Evolutionary conservation across 305 asterid genomes (phyloP), one percentile per base, ranked within the genome.

Genomic region (Rubia tinctorum): DNA sequence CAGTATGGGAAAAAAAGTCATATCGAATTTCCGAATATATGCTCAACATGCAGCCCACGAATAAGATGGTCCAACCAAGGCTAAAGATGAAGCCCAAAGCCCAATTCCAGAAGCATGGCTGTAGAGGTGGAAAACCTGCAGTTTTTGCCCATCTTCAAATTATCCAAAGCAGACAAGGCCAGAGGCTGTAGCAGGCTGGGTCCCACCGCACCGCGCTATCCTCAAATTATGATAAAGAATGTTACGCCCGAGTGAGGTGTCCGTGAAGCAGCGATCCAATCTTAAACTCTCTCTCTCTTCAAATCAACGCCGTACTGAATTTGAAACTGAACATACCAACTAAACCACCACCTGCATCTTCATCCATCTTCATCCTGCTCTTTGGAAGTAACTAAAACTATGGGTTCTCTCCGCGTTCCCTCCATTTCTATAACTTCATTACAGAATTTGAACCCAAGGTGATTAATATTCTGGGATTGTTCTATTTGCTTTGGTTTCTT

Each of bases 401-500:
- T 82, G 85, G 71, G 17, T 56, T 65, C 77, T 25, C 66, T 82
- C 34, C 58, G 75, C 2, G 77, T 73, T 71, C 58, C 68, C 34
- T 69, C 80, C 2, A 4, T 76, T 14, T 34, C 78, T 18, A 42
- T 71, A 60, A 73, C 73, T 5, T 66, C 66, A 27, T 68, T 73
- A 22, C 80, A 27, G 66, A 61, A 20, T 37, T 12, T 42, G 64
- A 44, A 39, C 39, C 17, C 39, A 71, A 80, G 77, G 83, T 79
- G 27, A 30, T 22, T 63, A 0, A 1, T 5, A 5, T 53, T 79
- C 64, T 20, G 61, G 18, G 42, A 12, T 65, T 45, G 2, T 73
- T 42, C 51, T 13, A 10, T 4, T 27, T 5, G 12, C 61, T 23
- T 51, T 13, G 20, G 22, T 73, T 69, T 34, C 9, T 20, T 77